Evolutionary conservation across 1,139 yeast species (phyloP), one percentile per base, ranked within the genome.

Genomic region (Lodderomyces pseudojiufengensis): DNA sequence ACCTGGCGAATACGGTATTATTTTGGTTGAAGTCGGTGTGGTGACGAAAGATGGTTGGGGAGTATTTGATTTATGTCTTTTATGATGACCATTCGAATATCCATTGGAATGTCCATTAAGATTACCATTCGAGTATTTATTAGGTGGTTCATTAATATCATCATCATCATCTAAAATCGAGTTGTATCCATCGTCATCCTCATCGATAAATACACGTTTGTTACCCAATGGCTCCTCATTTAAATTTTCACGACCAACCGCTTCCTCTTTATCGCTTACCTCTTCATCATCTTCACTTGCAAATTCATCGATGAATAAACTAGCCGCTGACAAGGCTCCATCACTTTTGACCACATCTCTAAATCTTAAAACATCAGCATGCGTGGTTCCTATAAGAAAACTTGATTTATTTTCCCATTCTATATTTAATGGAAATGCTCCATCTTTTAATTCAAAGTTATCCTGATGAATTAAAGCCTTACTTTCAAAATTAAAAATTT

Each of bases 1-100:
- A 1, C 97, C 97, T 1, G 88, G 86, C 5, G 81, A 80, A 47
- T 76, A 76, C 1, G 84, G 77, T 23, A 43, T 34, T 27, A 51
- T 41, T 31, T 41, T 37, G 21, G 32, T 18, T 25, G 29, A 10
- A 14, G 9, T 13, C 4, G 13, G 5, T 12, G 28, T 24, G 15
- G 27, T 24, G 24, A 10, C 14, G 28, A n/a, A n/a, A 21, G 3
- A 3, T 12, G 11, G 29, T 15, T 27, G 13, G 8, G 39, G 36
- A 3, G 40, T 18, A 9, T 30, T 9, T 7, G 38, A 22, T 20
- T 20, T 36, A 8, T 15, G 32, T 32, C 36, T 35, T 30, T 44
- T 24, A 40, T 37, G n/a, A n/a, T n/a, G 20, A 18, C 20, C 20
- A 18, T 5, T 18, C 7, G 20, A 18, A 18, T 18, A 18, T 18